These are phyloP conservation scores for Berberis vulgaris DNA, from an alignment of 164 flowering plant species.

Conservation along the genomic window DNA sequence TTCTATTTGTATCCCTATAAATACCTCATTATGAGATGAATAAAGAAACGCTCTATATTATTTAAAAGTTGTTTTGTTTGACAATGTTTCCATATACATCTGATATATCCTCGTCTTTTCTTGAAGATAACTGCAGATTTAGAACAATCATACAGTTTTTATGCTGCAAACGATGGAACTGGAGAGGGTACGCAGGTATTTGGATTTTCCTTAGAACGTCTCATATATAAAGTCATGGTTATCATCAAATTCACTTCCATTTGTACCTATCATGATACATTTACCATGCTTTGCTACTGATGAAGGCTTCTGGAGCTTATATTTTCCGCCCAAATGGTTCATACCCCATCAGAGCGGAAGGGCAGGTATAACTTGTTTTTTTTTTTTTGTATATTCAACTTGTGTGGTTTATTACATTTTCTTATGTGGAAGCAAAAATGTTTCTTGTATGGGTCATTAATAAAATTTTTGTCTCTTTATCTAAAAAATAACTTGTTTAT, in stretches of 20 bases:
- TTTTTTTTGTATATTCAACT: background rate
- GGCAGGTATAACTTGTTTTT: slow-evolving; percentile 33
- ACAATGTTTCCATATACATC: background rate
- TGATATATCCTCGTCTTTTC: slow-evolving; percentile 5
- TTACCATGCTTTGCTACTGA: slow-evolving; percentile 10
- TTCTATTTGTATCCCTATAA: no score
- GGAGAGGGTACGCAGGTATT: slow-evolving; percentile 69
- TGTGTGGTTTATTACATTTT: no score
- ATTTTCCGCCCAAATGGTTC: slow-evolving; percentile 92
- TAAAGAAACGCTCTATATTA: no score
- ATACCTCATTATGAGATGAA: no score
- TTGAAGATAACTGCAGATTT: slow-evolving; percentile 39
- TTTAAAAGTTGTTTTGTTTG: no score
- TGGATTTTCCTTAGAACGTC: background rate
- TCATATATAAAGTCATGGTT: background rate
- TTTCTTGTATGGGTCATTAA: background rate
- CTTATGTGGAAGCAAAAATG: no score
- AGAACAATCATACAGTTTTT: slow-evolving; percentile 58
- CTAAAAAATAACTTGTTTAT: background rate
- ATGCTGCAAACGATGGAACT: slow-evolving; percentile 61
- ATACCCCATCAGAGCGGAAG: slow-evolving; percentile 36
- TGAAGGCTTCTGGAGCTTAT: slow-evolving; percentile 94
- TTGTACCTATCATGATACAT: background rate
- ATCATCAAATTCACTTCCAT: background rate
- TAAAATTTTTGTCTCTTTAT: background rate